Evolutionary conservation across 352 stramenopile genomes (phyloP).

Genomic region (Phytophthora boehmeriae): DNA sequence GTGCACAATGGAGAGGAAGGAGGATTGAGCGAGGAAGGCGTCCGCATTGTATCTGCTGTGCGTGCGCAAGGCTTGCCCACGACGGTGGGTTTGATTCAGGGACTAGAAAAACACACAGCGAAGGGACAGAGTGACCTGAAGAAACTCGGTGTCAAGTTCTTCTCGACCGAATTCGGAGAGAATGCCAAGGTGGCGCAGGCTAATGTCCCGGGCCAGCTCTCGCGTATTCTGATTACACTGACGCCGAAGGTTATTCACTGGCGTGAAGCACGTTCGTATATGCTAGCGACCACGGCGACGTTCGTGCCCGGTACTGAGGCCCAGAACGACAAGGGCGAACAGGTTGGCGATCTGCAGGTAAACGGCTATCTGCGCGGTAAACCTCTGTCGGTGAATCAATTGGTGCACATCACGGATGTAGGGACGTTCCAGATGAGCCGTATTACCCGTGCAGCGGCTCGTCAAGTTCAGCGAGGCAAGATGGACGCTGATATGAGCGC

Average conservation of each 20-base stretch:
- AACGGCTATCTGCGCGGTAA: constrained; percentile 96
- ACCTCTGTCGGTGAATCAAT: constrained; percentile 94
- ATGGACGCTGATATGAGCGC: constrained; percentile 34
- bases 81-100: constrained; percentile 85
- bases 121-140: constrained; percentile 83
- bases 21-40: constrained; percentile 85
- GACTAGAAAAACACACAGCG: constrained; percentile 68
- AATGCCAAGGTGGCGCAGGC: constrained; percentile 77
- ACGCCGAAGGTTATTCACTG: constrained; percentile 88
- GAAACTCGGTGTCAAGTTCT: constrained; percentile 90
- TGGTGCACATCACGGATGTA: constrained; percentile 97
- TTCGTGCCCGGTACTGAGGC: constrained; percentile 53
- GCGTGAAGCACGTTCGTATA: constrained; percentile 88
- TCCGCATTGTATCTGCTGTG: constrained; percentile 91
- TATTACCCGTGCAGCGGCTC: constrained; percentile 60
- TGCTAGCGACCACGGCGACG: constrained; percentile 74
- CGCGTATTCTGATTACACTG: constrained; percentile 81
- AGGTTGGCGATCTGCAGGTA: constrained; percentile 80
- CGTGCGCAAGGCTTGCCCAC: constrained; percentile 93
- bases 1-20: constrained; percentile 82
- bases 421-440: constrained; percentile 93
- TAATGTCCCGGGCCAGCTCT: constrained; percentile 82
- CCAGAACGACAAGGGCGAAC: constrained; percentile 49
- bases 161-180: constrained; percentile 90
- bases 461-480: constrained; percentile 52